Base-by-base conservation (phyloP, 2,329 filamentous ascomycete genomes). In the Trichoderma polysporum region DNA sequence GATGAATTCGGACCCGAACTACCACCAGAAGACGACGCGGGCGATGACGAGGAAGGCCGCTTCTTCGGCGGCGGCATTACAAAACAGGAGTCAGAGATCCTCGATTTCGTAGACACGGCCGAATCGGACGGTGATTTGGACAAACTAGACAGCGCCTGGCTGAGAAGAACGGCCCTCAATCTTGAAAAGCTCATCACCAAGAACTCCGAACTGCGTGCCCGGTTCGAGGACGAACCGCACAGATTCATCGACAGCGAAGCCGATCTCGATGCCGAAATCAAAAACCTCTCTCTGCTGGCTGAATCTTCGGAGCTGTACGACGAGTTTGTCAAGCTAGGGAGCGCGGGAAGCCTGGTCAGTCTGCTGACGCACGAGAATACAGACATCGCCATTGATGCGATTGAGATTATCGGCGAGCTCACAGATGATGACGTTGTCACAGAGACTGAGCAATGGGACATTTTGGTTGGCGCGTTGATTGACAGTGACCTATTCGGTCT, bases 51-150 rank as follows among this genome's bases (percentile, higher is more conserved):
- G 62, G 95, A 97, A 70, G 95, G 94, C 1, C 90, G 95, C 12
- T 99, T 99, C 82, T 99, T 97, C 73, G 95, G 94, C 50, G 92
- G 93, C 63, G 95, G 95, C 37, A 90, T 99, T 73, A 92, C 90
- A 29, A 85, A 89, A 67, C 86, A 92, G 71, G 93, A 96, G 71
- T 90, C 89, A 2, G 87, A 93, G 72, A 92, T 95, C 22, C 85
- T 99, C 74, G 91, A 98, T 78, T 98, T 91, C 75, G 88, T 99
- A 69, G 93, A 97, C 58, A 79, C 78, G 22, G 77, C 76, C 29
- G 77, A 79, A 59, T 75, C 74, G 9, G 76, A 76, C 35, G 73
- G 76, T 10, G 74, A 74, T 70, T 85, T 88, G 1, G 93, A 96
- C 72, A 94, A 90, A 77, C 91, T 97, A 70, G 94, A 99, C 77